Conservation (phyloP, 192 early-diverging fungal genomes). For the Cetraspora pellucida region DNA sequence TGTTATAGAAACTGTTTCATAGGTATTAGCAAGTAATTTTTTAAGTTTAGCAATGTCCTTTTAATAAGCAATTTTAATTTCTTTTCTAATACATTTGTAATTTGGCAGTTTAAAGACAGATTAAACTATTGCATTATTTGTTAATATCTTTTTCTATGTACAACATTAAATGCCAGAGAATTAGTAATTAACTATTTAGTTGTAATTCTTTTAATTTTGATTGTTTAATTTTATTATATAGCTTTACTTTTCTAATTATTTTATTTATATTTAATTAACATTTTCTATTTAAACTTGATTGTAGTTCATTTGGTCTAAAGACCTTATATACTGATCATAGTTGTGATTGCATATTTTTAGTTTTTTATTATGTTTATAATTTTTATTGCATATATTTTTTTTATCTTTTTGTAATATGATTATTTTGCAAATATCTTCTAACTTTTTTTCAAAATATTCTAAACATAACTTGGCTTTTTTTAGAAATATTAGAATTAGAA, state of each 20-base stretch:
- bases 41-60: background rate
- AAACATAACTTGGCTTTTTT: slow-evolving; percentile 13
- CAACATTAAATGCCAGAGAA: slow-evolving; percentile 4
- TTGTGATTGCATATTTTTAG: background rate
- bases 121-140: background rate
- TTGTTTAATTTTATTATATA: background rate
- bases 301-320: background rate
- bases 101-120: background rate
- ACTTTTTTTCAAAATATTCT: background rate
- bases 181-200: background rate
- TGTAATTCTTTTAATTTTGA: background rate
- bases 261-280: background rate
- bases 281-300: background rate
- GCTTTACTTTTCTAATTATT: background rate
- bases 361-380: slow-evolving; percentile 9
- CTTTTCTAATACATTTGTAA: slow-evolving; percentile 3
- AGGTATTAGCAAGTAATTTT: background rate
- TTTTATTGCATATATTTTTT: background rate
- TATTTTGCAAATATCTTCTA: background rate
- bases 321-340: background rate
- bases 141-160: background rate
- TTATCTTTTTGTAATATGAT: background rate
- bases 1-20: slow-evolving; percentile 22
- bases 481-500: background rate
- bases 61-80: background rate